Evolutionary conservation across 371 early-diverging fungal genomes (phyloP).

Genomic region (Mucor velutinosus): DNA sequence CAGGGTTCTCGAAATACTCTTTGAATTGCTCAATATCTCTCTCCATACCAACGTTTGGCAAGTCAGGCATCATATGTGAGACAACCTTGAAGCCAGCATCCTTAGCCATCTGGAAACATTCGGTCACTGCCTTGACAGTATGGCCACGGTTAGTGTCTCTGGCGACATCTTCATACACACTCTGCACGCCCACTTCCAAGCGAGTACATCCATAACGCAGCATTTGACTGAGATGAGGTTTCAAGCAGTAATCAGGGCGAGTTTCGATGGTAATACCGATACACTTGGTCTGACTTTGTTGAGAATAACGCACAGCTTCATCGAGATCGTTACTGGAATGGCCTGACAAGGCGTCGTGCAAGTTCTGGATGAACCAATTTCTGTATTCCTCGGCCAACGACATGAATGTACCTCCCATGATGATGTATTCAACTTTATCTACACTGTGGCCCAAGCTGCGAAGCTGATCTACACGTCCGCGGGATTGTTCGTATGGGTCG

Average conservation of each 20-base stretch:
- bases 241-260: constrained; percentile 98
- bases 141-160: constrained; percentile 99
- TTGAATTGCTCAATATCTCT: constrained; percentile 99
- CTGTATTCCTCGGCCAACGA: constrained; percentile 95
- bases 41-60: constrained; percentile 99
- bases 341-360: constrained; percentile 98
- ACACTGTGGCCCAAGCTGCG: constrained; percentile 95
- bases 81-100: constrained; percentile 99
- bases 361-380: constrained; percentile 96
- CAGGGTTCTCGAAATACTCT: constrained; percentile 99
- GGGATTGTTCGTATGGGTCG: constrained; percentile 97
- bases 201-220: constrained; percentile 99
- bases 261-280: constrained; percentile 99
- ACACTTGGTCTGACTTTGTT: constrained; percentile 97
- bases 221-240: constrained; percentile 99
- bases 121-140: constrained; percentile 98
- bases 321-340: constrained; percentile 91
- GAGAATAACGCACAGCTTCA: constrained; percentile 97
- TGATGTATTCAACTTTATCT: constrained; percentile 99
- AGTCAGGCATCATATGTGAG: constrained; percentile 99
- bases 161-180: constrained; percentile 99
- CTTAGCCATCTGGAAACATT: constrained; percentile 97
- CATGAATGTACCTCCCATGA: constrained; percentile 99
- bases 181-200: constrained; percentile 99
- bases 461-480: constrained; percentile 97